phyloP scores from a whole-genome alignment of 2,329 filamentous ascomycete genomes.

The Hyphodiscus sp. region DNA sequence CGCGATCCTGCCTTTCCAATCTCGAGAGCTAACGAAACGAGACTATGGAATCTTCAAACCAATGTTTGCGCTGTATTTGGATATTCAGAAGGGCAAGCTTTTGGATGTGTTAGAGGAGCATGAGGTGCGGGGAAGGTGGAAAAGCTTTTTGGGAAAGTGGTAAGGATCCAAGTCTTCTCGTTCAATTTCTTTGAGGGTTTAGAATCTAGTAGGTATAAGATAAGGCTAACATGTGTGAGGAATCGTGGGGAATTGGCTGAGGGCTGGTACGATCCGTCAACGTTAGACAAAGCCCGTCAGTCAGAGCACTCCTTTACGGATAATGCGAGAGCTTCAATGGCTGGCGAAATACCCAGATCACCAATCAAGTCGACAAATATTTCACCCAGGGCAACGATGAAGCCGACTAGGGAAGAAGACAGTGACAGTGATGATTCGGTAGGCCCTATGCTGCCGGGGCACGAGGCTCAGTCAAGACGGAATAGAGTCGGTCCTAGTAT shows the following conservation, averaged over 20 bases:
- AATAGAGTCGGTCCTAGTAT: slow-evolving; percentile 49
- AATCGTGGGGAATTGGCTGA: slow-evolving; percentile 81
- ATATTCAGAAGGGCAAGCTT: slow-evolving; percentile 74
- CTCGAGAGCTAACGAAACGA: slow-evolving; percentile 58
- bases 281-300: slow-evolving; percentile 29
- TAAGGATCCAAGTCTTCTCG: slow-evolving; percentile 33
- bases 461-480: slow-evolving; percentile 22
- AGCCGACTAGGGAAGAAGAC: slow-evolving; percentile 8
- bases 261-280: slow-evolving; percentile 87
- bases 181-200: neutral
- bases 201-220: neutral
- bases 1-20: slow-evolving; percentile 54
- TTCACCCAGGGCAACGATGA: neutral
- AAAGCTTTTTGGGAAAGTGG: slow-evolving; percentile 89
- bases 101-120: slow-evolving; percentile 63
- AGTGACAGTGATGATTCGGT: slow-evolving; percentile 32
- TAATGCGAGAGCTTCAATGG: neutral
- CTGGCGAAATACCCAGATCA: slow-evolving; percentile 5
- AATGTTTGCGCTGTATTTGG: slow-evolving; percentile 77
- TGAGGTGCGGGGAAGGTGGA: slow-evolving; percentile 83
- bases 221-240: slow-evolving; percentile 47
- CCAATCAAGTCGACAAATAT: slow-evolving; percentile 5
- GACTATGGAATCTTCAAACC: slow-evolving; percentile 62
- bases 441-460: slow-evolving; percentile 41
- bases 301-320: slow-evolving; percentile 6